Evolutionary conservation across 148 eudicot genomes (phyloP), one percentile per base, ranked within the genome.

Genomic region (Tetragonia tetragonoides): DNA sequence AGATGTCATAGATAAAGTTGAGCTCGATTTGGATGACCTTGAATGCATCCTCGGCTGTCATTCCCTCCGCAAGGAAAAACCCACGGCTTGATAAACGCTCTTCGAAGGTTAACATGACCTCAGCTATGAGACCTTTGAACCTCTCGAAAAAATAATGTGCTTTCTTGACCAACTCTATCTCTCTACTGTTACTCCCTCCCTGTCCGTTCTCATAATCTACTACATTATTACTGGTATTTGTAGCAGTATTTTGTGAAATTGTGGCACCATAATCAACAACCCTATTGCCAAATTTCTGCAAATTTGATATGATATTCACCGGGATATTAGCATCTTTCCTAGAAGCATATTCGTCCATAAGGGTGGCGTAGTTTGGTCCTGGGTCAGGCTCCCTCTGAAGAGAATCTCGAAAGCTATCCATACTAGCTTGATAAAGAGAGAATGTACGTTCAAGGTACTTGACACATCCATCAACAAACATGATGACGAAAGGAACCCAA

Each of bases 1-100:
- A 73, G 39, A 46, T 68, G 24, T 63, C 78, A 17, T 63, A 75
- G 37, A 64, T 15, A 70, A 75, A 64, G 60, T 64, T 75, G 23
- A 75, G 70, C 78, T 75, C 78, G 14, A 47, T 75, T 64, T 75
- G 57, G 78, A 75, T 46, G 44, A 75, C 38, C 23, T 44, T 75
- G 24, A 75, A 64, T 7, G 78, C 78, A n/a, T 75, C 7, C 12
- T 14, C 10, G 23, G 41, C 69, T 6, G 15, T 60, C 41, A 17
- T 21, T 2, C 34, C 23, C 6, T 41, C 44, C 3, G 28, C n/a
- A 17, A 65, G 62, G 62, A 76, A 66, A 54, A 65, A 76, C 12
- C 11, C 1, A 9, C 46, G 78, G 49, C 78, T 76, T 46, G 53
- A 63, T 6, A 1, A n/a, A 10, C 78, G 60, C 20, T 76, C 78